Evolutionary conservation across 768 basidiomycete species (phyloP), one percentile per base, ranked within the genome.

Genomic region (Sistotremastrum suecicum): DNA sequence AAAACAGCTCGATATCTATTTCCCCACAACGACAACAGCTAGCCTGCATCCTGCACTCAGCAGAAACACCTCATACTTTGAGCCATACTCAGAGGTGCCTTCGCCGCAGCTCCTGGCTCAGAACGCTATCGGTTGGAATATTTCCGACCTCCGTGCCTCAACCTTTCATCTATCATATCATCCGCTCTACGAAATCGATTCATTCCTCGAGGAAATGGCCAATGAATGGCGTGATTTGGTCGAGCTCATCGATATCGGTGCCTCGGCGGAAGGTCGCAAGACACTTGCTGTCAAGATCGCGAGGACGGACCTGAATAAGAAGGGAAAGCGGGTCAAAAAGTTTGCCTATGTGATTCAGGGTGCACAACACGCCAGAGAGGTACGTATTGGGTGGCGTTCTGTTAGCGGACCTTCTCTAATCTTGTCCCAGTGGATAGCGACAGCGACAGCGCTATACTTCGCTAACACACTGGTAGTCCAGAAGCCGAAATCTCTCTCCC

Each of bases 341-440:
- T 56, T 71, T 29, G 79, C 77, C 7, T 73, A 88, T 50, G 74
- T 87, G 7, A 66, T 89, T 35, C 63, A 75, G 3, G 80, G 81
- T 10, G 79, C 81, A 0, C 81, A 82, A 54, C 84, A 88, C 57
- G 81, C 80, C 11, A 66, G 84, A 39, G 84, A 84, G 69, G 81
- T 79, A 42, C 33, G 74, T 60, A 3, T 45, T 20, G 32, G 34
- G n/a, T 43, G 10, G 9, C 4, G 40, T 38, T 5, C 28, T 29
- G 41, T 40, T 52, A 34, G 28, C 37, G 38, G 32, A 44, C 37
- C 5, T 34, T 45, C 10, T n/a, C 31, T 31, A 1, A 48, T n/a
- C 4, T 11, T 34, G 32, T 12, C 39, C 34, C 43, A 87, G 80
- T 91, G 88, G 88, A 71, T 91, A 43, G 80, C 85, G 3, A 78